Base-by-base conservation (phyloP, 202 grass and related monocot species). In the Saccharum hybrid region DNA sequence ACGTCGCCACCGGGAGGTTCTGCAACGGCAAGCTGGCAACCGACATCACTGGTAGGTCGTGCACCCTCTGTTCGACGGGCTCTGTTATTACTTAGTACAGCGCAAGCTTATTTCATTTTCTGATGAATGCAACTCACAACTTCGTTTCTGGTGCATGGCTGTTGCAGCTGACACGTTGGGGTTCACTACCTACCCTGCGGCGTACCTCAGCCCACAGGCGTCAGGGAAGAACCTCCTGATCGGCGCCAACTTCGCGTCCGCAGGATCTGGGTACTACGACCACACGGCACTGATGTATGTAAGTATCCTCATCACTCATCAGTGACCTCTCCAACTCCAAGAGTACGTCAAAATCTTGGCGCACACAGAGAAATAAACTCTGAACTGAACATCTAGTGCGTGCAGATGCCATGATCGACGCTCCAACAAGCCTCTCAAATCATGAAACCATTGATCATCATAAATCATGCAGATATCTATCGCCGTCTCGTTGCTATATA, bases 11-110 rank as follows among this genome's bases (percentile, higher is more conserved):
- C 0, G 96, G 96, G 48, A 93, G 96, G 86, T 99, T 99, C 84
- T 99, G 96, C 89, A 99, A 99, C 28, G 96, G 96, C 43, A 93
- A 87, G 81, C 83, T 99, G 8, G 96, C 96, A 0, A 99, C 96
- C 34, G 96, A 99, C 30, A 86, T 99, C 81, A 99, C 96, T 31
- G 19, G 49, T 54, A 19, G 15, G 46, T 16, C 4, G 46, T 1
- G 4, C 3, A 6, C 46, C 4, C 46, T 49, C 13, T 5, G 14
- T 46, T 46, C 43, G 12, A 43, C 2, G 40, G 26, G 26, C 26
- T 26, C 26, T 26, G 26, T 26, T 26, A 26, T 26, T 26, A 26
- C 26, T 0, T 26, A 1, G 26, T 26, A 26, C 26, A 26, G 26
- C 1, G 1, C 26, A 26, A 26, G 26, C 26, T 26, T 26, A n/a